These are phyloP conservation scores for Hyaloperonospora arabidopsidis DNA, from an alignment of 352 stramenopile genomes.

Conservation along the genomic window DNA sequence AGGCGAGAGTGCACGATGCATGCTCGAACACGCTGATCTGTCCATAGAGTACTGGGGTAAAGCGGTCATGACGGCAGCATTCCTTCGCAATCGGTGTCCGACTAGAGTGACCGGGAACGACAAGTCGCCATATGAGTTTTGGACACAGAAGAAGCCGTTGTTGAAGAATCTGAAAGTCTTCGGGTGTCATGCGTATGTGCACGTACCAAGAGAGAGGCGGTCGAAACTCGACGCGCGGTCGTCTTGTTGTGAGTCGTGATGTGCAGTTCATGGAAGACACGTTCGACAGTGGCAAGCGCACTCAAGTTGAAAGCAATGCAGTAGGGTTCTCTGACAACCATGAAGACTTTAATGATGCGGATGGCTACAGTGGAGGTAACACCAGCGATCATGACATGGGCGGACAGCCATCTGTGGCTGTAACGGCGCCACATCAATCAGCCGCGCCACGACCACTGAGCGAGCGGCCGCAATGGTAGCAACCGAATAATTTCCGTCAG, in stretches of 20 bases:
- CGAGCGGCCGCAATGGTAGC: too few relatives aligned
- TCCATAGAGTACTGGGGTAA: background rate
- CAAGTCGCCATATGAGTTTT: background rate
- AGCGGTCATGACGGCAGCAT: background rate
- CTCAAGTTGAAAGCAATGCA: background rate
- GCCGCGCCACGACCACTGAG: too few relatives aligned
- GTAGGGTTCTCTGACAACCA: background rate
- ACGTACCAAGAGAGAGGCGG: background rate
- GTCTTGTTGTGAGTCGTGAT: background rate
- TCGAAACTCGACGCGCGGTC: background rate
- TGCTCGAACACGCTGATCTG: background rate
- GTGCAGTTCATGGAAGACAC: background rate
- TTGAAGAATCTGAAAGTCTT: background rate
- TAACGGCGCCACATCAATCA: too few relatives aligned
- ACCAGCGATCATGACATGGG: too few relatives aligned
- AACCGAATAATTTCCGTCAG: too few relatives aligned
- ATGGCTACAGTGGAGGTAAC: too few relatives aligned
- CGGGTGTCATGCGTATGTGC: background rate
- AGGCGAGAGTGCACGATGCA: background rate
- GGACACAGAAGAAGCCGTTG: background rate
- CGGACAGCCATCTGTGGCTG: too few relatives aligned
- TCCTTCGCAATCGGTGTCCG: background rate
- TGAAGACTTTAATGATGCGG: background rate
- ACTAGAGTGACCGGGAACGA: background rate
- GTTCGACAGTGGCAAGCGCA: background rate